Percentiles rank a stretch among this genome's conserved stretches.
phyloP scores from a whole-genome alignment of 164 flowering plant genomes.

The Houttuynia cordata region DNA sequence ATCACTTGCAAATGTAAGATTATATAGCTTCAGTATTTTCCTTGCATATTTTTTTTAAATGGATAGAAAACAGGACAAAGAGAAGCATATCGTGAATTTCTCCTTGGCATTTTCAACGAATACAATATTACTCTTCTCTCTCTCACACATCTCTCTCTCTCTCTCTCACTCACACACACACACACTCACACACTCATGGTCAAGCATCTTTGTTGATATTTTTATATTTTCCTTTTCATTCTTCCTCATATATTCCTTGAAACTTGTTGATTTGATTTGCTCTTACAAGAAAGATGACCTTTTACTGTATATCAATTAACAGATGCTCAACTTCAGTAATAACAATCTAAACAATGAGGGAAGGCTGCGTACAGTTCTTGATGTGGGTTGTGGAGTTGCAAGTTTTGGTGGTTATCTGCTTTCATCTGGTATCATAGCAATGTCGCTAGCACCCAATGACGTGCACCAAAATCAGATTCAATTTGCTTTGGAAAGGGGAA shows the following conservation, averaged over 20 bases:
- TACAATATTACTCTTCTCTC: too few species aligned
- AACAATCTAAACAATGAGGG: slow-evolving; percentile 65
- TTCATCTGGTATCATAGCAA: slow-evolving; percentile 53
- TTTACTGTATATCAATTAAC: slow-evolving; percentile 7
- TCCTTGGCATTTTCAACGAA: too few species aligned
- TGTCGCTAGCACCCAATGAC: slow-evolving; percentile 93
- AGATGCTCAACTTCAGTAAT: slow-evolving; percentile 80
- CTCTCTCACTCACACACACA: too few species aligned
- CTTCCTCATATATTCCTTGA: too few species aligned
- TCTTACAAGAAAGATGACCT: background rate
- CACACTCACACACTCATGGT: too few species aligned
- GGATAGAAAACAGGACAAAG: background rate
- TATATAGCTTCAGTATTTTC: background rate
- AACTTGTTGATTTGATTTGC: too few species aligned
- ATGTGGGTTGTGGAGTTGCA: slow-evolving; percentile 94
- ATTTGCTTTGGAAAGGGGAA: slow-evolving; percentile 89
- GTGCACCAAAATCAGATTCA: slow-evolving; percentile 94
- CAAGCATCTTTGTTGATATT: too few species aligned
- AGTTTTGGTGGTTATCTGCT: slow-evolving; percentile 91
- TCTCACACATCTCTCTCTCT: too few species aligned
- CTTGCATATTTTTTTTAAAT: too few species aligned
- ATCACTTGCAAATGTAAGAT: slow-evolving; percentile 66
- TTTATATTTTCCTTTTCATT: too few species aligned
- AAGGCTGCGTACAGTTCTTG: slow-evolving; percentile 63
- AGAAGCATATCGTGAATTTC: too few species aligned